A percentile compares a stretch with the other conserved stretches of the same genome.
These are phyloP conservation scores for Dipteronia sinensis DNA, from an alignment of 345 rosid genomes.

Conservation along the genomic window DNA sequence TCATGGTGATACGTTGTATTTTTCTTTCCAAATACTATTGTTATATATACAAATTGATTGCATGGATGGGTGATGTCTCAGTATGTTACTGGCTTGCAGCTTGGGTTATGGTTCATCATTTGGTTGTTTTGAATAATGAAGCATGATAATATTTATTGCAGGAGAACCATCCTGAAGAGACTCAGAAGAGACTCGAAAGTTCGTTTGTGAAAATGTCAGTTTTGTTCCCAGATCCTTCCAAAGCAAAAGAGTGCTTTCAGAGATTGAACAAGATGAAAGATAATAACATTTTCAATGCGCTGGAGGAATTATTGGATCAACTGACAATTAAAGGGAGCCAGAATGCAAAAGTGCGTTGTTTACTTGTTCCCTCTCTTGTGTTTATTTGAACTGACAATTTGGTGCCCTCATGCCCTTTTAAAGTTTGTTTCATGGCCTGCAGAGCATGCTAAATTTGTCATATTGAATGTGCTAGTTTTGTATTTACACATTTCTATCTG, in stretches of 20 bases:
- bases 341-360: constrained; percentile 45
- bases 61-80: background rate
- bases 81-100: background rate
- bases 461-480: no score
- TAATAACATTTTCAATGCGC: constrained; percentile 48
- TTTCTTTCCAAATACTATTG: background rate
- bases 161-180: constrained; percentile 57
- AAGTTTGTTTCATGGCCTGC: background rate
- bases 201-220: constrained; percentile 70
- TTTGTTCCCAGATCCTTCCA: constrained; percentile 69
- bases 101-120: constrained; percentile 3
- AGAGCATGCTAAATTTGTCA: background rate
- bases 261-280: constrained; percentile 70
- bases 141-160: constrained; percentile 36
- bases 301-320: constrained; percentile 60
- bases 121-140: constrained; percentile 12
- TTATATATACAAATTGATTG: background rate
- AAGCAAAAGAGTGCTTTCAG: constrained; percentile 72
- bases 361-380: constrained; percentile 12
- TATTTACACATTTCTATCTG: no score
- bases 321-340: constrained; percentile 40
- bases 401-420: background rate
- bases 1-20: background rate
- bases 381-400: constrained; percentile 9
- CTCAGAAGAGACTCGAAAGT: constrained; percentile 42